These are phyloP conservation scores for Rubia yunnanensis DNA, from an alignment of 257 asterid genomes.

Conservation along the genomic window DNA sequence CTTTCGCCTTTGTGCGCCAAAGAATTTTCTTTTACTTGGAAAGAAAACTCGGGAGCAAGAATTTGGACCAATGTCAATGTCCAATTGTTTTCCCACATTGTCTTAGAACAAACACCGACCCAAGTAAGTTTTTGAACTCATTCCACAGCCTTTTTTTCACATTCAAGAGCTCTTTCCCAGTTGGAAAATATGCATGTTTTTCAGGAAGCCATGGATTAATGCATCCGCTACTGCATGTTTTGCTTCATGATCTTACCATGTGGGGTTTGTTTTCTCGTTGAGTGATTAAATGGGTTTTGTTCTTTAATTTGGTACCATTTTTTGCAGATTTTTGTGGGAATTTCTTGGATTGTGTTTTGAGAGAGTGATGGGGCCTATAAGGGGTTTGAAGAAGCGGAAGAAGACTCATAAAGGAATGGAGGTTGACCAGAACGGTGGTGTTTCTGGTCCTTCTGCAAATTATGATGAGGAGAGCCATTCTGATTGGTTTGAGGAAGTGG, in stretches of 20 bases:
- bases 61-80: conserved; percentile 8
- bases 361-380: conserved; percentile 52
- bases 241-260: conserved; percentile 8
- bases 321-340: conserved; percentile 15
- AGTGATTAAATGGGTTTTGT: conserved; percentile 13
- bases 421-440: conserved; percentile 23
- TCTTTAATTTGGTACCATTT: conserved; percentile 1
- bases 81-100: conserved; percentile 2
- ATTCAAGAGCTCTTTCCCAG: neutral
- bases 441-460: conserved; percentile 44
- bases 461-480: conserved; percentile 44
- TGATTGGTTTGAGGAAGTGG: conserved; percentile 60
- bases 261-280: neutral
- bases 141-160: neutral
- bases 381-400: conserved; percentile 47
- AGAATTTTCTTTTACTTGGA: neutral
- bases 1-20: conserved; percentile 13
- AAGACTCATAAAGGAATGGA: conserved; percentile 51
- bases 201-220: neutral
- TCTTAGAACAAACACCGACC: conserved; percentile 5
- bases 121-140: conserved; percentile 6
- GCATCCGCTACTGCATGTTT: conserved; percentile 9
- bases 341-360: conserved; percentile 16
- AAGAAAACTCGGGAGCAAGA: neutral
- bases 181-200: conserved; percentile 16